phyloP scores from a whole-genome alignment of 2,329 filamentous ascomycete genomes.

The Bisporella sp. region DNA sequence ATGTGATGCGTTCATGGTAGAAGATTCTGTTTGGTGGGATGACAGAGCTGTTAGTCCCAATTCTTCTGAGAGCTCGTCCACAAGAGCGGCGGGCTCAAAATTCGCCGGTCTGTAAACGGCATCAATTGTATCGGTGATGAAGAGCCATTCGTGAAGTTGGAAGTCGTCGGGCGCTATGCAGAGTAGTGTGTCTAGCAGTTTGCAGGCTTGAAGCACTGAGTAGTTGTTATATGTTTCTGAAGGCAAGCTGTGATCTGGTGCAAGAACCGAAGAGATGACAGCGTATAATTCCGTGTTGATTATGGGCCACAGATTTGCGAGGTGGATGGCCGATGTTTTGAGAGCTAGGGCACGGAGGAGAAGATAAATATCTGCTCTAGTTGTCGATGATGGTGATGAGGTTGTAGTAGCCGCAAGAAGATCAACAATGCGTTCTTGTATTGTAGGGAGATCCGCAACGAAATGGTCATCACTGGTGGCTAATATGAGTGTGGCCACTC shows the following conservation, averaged over 20 bases:
- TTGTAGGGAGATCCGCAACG: conserved; percentile 62
- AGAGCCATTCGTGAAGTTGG: conserved; percentile 97
- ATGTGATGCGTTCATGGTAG: conserved; percentile 17
- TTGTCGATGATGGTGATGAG: conserved; percentile 86
- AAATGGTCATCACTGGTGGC: conserved; percentile 74
- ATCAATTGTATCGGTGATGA: conserved; percentile 94
- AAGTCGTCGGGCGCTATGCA: conserved; percentile 89
- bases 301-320: conserved; percentile 83
- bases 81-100: conserved; percentile 66
- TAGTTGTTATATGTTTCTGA: conserved; percentile 70
- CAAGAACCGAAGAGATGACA: conserved; percentile 67
- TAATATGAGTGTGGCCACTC: conserved; percentile 73
- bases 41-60: conserved; percentile 35
- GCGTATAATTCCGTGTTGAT: conserved; percentile 80
- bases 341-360: conserved; percentile 76
- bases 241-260: conserved; percentile 54
- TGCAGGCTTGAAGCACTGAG: conserved; percentile 83
- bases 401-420: conserved; percentile 75
- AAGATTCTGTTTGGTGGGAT: conserved; percentile 15
- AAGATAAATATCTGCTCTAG: conserved; percentile 84
- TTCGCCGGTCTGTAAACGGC: conserved; percentile 75
- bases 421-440: conserved; percentile 82
- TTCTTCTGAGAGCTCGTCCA: conserved; percentile 77
- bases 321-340: conserved; percentile 69
- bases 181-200: conserved; percentile 83